phyloP scores from a whole-genome alignment of 2,329 filamentous ascomycete species.

The Hypocreales sp. region DNA sequence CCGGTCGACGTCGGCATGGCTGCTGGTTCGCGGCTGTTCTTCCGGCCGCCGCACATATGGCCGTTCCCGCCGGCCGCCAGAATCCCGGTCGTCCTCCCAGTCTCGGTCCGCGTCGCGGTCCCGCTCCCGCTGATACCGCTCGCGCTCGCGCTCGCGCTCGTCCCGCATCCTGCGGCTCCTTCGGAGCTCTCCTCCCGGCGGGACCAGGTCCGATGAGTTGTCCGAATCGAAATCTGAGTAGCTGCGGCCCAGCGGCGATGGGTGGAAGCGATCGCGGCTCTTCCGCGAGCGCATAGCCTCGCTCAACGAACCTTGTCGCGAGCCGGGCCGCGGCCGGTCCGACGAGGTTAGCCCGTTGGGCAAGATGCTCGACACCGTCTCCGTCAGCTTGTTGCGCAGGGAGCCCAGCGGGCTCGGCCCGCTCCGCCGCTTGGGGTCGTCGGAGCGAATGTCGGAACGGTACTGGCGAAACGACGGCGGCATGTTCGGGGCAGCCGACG shows the following conservation, averaged over 20 bases:
- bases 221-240: conserved; percentile 25
- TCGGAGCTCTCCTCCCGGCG: conserved; percentile 16
- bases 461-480: conserved; percentile 15
- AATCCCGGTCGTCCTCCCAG: conserved; percentile 16
- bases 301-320: conserved; percentile 16
- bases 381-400: conserved; percentile 27
- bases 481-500: conserved; percentile 10
- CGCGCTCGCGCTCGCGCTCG: conserved; percentile 17
- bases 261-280: conserved; percentile 23
- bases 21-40: conserved; percentile 28
- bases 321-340: conserved; percentile 21
- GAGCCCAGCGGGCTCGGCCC: conserved; percentile 20
- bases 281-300: conserved; percentile 17
- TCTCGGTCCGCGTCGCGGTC: conserved; percentile 16
- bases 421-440: conserved; percentile 20
- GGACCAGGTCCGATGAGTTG: conserved; percentile 17
- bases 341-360: conserved; percentile 16
- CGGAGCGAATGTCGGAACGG: conserved; percentile 16
- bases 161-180: conserved; percentile 8
- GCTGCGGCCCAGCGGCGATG: conserved; percentile 23
- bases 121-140: conserved; percentile 13
- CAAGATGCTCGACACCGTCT: conserved; percentile 28
- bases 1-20: conserved; percentile 32
- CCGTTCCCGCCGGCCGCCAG: conserved; percentile 14
- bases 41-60: conserved; percentile 23